Base-by-base conservation (phyloP, 2,329 filamentous ascomycete species). In the Trichoderma guizhouense region DNA sequence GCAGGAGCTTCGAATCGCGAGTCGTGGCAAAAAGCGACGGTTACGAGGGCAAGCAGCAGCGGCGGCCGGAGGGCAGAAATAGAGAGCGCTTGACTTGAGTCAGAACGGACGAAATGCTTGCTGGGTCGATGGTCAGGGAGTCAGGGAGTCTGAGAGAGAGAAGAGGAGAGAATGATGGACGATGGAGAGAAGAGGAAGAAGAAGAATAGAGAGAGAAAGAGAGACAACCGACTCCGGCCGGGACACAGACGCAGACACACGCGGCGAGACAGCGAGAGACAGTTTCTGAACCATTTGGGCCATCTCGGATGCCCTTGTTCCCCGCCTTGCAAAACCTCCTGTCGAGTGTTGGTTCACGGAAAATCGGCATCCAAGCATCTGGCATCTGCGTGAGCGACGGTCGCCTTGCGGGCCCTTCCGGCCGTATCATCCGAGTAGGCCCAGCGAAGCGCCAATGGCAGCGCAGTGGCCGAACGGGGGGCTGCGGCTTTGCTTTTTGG, bases 321-420 rank as follows among this genome's bases (percentile, higher is more conserved):
- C 68, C 68, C 68, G 60, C 68, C 68, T 64, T 57, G 60, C 60
- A 36, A 30, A 28, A 28, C 68, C 67, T 63, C 68, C 66, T 30
- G 39, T 24, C 11, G 68, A 55, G 43, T 36, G 43, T 63, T 71
- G 60, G 68, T 32, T 71, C 60, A 71, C 68, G 68, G 68, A 71
- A 71, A 71, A 71, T 51, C 68, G 68, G 68, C 68, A 71, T 69
- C 67, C 47, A 28, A 53, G 67, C 57, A 69, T 71, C 68, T 71
- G 68, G 68, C 60, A 64, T 71, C 68, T 71, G 60, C 34, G 68
- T 26, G 32, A 64, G 68, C 39, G 68, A 64, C 68, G 58, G 60
- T 70, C 68, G 68, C 68, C 68, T 64, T 71, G 68, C 68, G 68
- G 68, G 68, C 68, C 68, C 68, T 64, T 71, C 68, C 68, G 68